Base-by-base conservation (phyloP, 352 stramenopile genomes). In the Phytophthora brassicae region DNA sequence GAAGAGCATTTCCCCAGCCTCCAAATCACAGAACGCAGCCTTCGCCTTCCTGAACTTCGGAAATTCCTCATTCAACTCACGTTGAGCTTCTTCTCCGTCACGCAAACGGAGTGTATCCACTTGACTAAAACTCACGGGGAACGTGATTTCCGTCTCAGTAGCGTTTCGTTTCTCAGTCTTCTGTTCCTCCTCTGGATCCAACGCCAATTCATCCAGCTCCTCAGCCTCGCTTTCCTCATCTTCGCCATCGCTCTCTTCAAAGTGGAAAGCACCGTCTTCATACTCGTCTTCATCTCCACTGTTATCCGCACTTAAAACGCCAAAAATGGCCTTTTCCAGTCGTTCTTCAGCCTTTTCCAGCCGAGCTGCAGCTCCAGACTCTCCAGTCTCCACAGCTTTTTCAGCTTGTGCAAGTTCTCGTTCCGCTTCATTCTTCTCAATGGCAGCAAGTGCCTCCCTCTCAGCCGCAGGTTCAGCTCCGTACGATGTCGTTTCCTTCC, bases 1-100 rank as follows among this genome's bases (percentile, higher is more conserved):
- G 60, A 98, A 99, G 12, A 99, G 74, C 75, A 98, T 98, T 44
- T 99, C 81, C n/a, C 96, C 96, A 17, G 78, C 88, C 31, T 85
- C 62, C 20, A 99, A 56, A 36, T 97, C 79, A 47, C 83, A 91
- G 41, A 85, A 86, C 2, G 81, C 80, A 11, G 63, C 72, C 31
- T 83, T 90, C 13, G 81, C 83, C 22, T 77, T 31, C 14, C 42
- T 52, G 36, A 94, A 94, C 2, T 66, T 65, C 5, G 83, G 83
- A 55, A 89, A 94, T 42, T 92, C 68, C 0, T 31, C 29, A 19
- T 73, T n/a, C n/a, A 92, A 38, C 29, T 75, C 57, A 4, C 60
- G 44, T 19, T 66, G 56, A 6, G 67, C 56, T 20, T 72, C 49
- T 2, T 78, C 50, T 11, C 53, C 50, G 2, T 63, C 66, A 35